Conservation (phyloP, 225 moss, liverwort and hornwort genomes). For the Sphagnum contortum region DNA sequence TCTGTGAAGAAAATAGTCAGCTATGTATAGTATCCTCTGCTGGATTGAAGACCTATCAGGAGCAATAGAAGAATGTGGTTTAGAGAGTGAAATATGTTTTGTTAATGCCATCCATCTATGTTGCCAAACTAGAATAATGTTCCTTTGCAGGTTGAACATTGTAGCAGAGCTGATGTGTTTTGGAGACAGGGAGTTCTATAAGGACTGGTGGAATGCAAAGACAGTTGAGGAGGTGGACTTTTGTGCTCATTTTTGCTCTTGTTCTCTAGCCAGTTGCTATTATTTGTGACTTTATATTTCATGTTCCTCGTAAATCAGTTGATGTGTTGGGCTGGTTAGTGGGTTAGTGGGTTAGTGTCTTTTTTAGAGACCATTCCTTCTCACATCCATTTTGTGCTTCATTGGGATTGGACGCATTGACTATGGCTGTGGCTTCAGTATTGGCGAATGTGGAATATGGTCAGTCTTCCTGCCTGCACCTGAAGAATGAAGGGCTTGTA, state of each 20-base stretch:
- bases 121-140: no score
- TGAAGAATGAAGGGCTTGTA: no score
- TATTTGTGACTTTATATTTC: constrained; percentile 3
- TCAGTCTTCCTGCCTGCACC: constrained; percentile 13
- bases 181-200: constrained; percentile 95
- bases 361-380: no score
- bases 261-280: not conserved
- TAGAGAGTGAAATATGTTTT: no score
- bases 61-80: no score
- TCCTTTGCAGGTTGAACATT: constrained; percentile 66
- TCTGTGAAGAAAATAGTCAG: no score
- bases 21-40: no score
- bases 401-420: not conserved
- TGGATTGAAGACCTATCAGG: no score
- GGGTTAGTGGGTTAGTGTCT: no score
- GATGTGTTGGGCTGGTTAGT: constrained; percentile 1
- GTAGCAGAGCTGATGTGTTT: constrained; percentile 81
- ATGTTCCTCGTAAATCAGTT: constrained; percentile 7
- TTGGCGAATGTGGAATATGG: constrained; percentile 99
- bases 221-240: constrained; percentile 78
- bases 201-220: constrained; percentile 99
- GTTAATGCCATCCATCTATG: no score
- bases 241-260: not conserved
- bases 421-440: constrained; percentile 35
- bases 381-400: no score